Percentiles rank a stretch among this genome's conserved stretches.
Conservation (phyloP, 1,284 basidiomycete genomes). For the Ceratobasidium sp. region DNA sequence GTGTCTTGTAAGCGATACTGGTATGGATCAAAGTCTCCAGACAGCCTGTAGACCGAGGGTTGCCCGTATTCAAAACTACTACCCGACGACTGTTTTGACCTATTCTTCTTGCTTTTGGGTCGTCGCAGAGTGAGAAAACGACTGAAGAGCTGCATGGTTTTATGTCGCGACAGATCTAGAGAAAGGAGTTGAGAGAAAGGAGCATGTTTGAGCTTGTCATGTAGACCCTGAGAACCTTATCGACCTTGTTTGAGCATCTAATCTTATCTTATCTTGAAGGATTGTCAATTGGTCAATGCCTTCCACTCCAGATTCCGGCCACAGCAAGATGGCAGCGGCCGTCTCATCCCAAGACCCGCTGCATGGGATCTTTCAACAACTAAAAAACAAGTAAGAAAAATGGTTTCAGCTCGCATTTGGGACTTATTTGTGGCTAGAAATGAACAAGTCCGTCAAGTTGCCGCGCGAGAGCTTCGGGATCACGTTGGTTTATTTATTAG, state of each 20-base stretch:
- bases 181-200: constrained; percentile 38
- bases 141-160: constrained; percentile 26
- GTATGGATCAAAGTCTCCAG: constrained; percentile 34
- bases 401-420: too few species aligned
- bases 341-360: constrained; percentile 37
- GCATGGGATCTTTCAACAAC: constrained; percentile 34
- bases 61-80: constrained; percentile 34
- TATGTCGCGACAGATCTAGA: constrained; percentile 12
- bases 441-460: constrained; percentile 39
- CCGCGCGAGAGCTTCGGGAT: constrained; percentile 39
- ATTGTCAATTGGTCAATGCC: constrained; percentile 1
- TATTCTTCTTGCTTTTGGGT: neutral
- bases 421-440: constrained; percentile 31
- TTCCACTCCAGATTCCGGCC: constrained; percentile 4
- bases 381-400: constrained; percentile 29
- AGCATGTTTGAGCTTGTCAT: constrained; percentile 29
- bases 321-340: constrained; percentile 35
- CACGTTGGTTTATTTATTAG: constrained; percentile 29
- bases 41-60: constrained; percentile 16
- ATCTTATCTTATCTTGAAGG: constrained; percentile 35
- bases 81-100: neutral
- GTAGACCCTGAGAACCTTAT: constrained; percentile 26
- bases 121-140: constrained; percentile 32
- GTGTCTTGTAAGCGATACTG: constrained; percentile 7
- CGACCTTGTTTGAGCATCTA: neutral